Percentiles rank a stretch among this genome's conserved stretches.
Conservation (phyloP, 345 rosid species). For the Syzygium oleosum region DNA sequence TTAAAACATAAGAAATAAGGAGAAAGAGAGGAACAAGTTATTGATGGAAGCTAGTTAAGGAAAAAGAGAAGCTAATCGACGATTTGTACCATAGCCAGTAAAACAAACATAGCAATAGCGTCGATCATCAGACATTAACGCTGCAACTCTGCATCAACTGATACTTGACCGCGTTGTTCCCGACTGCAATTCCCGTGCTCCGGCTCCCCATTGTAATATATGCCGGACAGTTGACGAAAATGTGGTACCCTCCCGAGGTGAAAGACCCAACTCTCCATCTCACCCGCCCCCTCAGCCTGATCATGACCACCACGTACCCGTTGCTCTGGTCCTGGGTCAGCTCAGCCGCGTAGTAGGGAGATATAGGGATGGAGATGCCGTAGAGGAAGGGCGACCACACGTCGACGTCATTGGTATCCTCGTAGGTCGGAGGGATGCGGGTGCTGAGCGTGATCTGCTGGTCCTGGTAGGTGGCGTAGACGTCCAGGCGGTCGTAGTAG, state of each 20-base stretch:
- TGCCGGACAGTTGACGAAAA: constrained; percentile 31
- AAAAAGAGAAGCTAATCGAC: background rate
- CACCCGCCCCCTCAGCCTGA: constrained; percentile 12
- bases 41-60: background rate
- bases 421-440: background rate
- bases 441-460: constrained; percentile 12
- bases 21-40: background rate
- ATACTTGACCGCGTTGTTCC: constrained; percentile 15
- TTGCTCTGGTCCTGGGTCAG: constrained; percentile 9
- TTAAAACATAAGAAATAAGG: background rate
- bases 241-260: constrained; percentile 11
- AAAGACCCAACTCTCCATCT: constrained; percentile 28
- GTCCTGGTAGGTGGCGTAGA: constrained; percentile 9
- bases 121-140: background rate
- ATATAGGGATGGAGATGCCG: constrained; percentile 20
- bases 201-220: constrained; percentile 10
- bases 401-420: constrained; percentile 8
- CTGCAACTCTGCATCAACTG: constrained; percentile 8
- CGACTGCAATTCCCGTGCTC: background rate
- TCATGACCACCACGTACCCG: constrained; percentile 8
- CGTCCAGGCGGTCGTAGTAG: constrained; percentile 10
- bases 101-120: background rate
- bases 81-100: background rate
- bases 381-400: constrained; percentile 38
- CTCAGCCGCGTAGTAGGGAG: constrained; percentile 17